A percentile compares a stretch with the other conserved stretches of the same genome.
phyloP scores from a whole-genome alignment of 1,139 yeast genomes.

The Debaryomyces udenii region DNA sequence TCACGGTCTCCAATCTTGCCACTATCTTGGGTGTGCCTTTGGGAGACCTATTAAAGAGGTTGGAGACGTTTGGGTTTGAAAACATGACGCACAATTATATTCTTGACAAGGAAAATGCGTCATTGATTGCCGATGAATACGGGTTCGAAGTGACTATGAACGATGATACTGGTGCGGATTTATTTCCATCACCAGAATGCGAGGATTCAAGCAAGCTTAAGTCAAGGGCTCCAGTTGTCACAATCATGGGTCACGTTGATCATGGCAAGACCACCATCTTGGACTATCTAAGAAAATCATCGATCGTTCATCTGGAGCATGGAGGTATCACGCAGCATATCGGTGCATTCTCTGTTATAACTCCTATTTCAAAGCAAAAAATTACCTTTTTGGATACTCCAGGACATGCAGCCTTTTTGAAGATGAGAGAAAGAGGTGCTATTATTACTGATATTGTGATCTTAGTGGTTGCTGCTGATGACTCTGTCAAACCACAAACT shows the following conservation, averaged over 20 bases:
- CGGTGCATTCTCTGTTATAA: conserved; percentile 89
- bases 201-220: conserved; percentile 49
- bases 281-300: conserved; percentile 81
- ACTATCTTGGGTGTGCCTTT: conserved; percentile 68
- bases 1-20: conserved; percentile 76
- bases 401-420: conserved; percentile 95
- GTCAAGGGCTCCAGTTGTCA: conserved; percentile 88
- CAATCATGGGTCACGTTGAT: conserved; percentile 99
- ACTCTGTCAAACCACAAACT: conserved; percentile 97
- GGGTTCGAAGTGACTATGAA: conserved; percentile 69
- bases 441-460: conserved; percentile 89
- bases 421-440: conserved; percentile 97
- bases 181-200: conserved; percentile 50
- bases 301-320: conserved; percentile 80
- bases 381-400: conserved; percentile 96
- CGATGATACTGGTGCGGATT: conserved; percentile 64
- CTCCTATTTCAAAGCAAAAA: conserved; percentile 71
- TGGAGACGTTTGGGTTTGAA: conserved; percentile 75
- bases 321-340: conserved; percentile 99
- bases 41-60: conserved; percentile 56
- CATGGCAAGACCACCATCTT: conserved; percentile 96
- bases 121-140: conserved; percentile 84
- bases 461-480: conserved; percentile 97
- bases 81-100: conserved; percentile 77
- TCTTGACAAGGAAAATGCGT: conserved; percentile 82